Base-by-base conservation (phyloP, 2,329 filamentous ascomycete genomes). In the Phialophora macrospora region DNA sequence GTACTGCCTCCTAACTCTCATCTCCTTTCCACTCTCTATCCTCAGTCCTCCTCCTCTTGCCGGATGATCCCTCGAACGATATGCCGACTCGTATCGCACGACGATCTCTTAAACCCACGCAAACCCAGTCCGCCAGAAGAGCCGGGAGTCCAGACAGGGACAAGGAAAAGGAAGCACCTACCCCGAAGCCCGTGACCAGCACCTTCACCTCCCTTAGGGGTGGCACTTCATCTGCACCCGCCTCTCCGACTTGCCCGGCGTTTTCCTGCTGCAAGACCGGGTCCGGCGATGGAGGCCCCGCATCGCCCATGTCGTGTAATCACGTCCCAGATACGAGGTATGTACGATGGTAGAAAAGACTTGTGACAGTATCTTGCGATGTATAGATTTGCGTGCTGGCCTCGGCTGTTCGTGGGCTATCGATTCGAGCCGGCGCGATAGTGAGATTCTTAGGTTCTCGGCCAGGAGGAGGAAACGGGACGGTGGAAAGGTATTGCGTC, bases 121-220 rank as follows among this genome's bases (percentile, higher is more conserved):
- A n/a, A n/a, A 44, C 14, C 38, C 38, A 7, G 38, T 17, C 17
- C 6, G 48, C 20, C 26, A 52, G 48, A 7, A 34, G 30, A 12
- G 20, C 17, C 41, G 22, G 12, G 34, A 38, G 38, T 54, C 20
- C 5, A 44, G 22, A 56, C 55, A 34, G 20, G 8, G 38, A 12
- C 12, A 17, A 38, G 9, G 26, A 32, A 28, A 34, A 51, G 30
- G 30, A 17, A 62, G 46, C n/a, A 72, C 77, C 66, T 74, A 79
- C 79, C 55, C 78, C 80, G 70, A 81, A 81, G 20, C 80, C 80
- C 8, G 79, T 83, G n/a, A 83, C 76, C 22, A 83, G 72, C 41
- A 83, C 78, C 60, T 77, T 81, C 61, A 79, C 71, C 56, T 88
- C 85, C 58, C 70, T 60, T n/a, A 65, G 26, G 6, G 67, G 64